These are phyloP conservation scores for Magnolia sinica DNA, from an alignment of 164 flowering plant genomes.

Conservation along the genomic window DNA sequence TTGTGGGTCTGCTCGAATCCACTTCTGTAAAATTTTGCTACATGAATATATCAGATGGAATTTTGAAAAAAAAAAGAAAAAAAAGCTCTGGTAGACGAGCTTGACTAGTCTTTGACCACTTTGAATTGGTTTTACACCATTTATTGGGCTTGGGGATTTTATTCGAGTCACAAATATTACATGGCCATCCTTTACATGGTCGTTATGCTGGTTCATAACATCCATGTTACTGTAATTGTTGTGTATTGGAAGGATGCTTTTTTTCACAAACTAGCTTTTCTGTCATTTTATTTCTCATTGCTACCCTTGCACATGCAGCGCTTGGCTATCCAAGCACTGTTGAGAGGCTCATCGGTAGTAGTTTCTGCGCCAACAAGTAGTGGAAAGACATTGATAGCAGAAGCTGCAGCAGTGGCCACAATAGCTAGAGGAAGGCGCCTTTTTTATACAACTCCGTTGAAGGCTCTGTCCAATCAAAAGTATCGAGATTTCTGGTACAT, in stretches of 20 bases:
- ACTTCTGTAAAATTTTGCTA: too few relatives aligned
- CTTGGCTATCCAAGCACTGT: constrained; percentile 77
- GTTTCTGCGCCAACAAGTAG: constrained; percentile 98
- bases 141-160: too few relatives aligned
- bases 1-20: too few relatives aligned
- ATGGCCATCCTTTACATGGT: neutral
- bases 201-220: neutral
- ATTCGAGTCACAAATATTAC: too few relatives aligned
- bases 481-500: constrained; percentile 81
- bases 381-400: constrained; percentile 96
- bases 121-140: too few relatives aligned
- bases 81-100: too few relatives aligned
- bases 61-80: too few relatives aligned
- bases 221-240: neutral
- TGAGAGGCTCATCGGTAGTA: constrained; percentile 86
- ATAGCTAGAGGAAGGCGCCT: constrained; percentile 72
- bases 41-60: too few relatives aligned
- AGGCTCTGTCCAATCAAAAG: constrained; percentile 95
- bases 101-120: too few relatives aligned
- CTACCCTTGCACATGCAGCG: constrained; percentile 34
- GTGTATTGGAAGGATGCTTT: neutral
- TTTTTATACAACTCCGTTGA: constrained; percentile 91
- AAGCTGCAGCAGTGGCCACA: constrained; percentile 88
- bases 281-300: neutral
- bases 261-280: neutral